Evolutionary conservation across 169 alveolate species (phyloP), one percentile per base, ranked within the genome.

Genomic region (Cryptosporidium parvum): DNA sequence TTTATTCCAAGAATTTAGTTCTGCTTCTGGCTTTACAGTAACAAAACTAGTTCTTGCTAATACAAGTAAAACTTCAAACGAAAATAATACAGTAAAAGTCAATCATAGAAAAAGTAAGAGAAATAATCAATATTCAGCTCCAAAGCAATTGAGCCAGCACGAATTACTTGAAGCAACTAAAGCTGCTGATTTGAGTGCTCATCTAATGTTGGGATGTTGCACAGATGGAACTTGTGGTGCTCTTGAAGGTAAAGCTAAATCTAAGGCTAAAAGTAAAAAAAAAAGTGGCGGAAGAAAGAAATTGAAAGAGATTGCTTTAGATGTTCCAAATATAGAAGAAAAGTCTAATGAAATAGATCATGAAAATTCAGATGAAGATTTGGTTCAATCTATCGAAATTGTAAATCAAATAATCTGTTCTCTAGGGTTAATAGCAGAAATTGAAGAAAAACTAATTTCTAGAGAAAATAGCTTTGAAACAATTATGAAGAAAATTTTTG

Each of bases 151-250:
- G 3, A 65, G 23, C 14, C 3, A 0, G 45, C 3, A 1, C 6
- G 53, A 65, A 33, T 18, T 14, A 2, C 14, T 0, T 31, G 0
- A 65, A 14, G 71, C 44, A 65, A 18, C 0, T 6, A 65, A 31
- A 31, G 39, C 12, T n/a, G 67, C 71, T 33, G 4, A 65, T 65
- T 31, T 65, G 33, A 37, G 5, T 33, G 71, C 52, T 16, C 71
- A 65, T 65, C 7, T 33, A 65, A 7, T 33, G 0, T 0, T 65
- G 26, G 71, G 71, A n/a, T 65, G 71, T 65, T 65, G 71, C 26
- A 31, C 2, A 65, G 71, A 65, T 31, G 71, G 71, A 33, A 65
- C 51, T 33, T 65, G 71, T 26, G 71, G 23, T 33, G 4, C 26
- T 18, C 29, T 65, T 33, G 29, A 65, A 14, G 5, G 3, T 2